Base-by-base conservation (phyloP, 805 yeast species). In the Lipomyces spencermartinsiae region DNA sequence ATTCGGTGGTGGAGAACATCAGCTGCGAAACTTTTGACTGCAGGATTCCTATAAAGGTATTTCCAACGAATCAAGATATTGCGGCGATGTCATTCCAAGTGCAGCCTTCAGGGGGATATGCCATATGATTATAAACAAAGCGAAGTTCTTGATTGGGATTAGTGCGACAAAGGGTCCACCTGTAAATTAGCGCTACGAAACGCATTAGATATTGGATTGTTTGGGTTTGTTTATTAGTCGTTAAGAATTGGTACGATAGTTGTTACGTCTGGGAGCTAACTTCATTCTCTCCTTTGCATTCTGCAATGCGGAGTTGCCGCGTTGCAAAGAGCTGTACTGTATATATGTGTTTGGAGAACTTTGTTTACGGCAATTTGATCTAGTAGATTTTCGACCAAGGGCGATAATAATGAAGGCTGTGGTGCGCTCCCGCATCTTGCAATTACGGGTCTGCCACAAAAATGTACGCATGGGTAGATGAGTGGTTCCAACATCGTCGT, bases 41-140 rank as follows among this genome's bases (percentile, higher is more conserved):
- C 62, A 77, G 82, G 54, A 73, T 85, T 5, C 87, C 88, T 1
- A 51, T 85, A 0, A 75, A 77, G 31, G 79, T 85, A 1, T 70
- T 84, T 19, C 86, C 87, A 0, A 76, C 85, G 4, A 78, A 82
- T 49, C 78, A 80, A 55, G 83, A 81, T 68, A 81, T 83, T 68
- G 86, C 86, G 51, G 88, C 87, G 12, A 66, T 72, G 72, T 69
- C 72, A 16, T 68, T 64, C 33, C 68, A 60, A 35, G 14, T 55
- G 29, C 65, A 57, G 46, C 66, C 68, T 12, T 33, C 34, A 10
- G 73, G 69, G 14, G 72, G 69, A 4, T 63, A 68, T 34, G 63
- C 51, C 19, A 66, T 66, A n/a, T 66, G 29, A 43, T 46, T n/a
- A 1, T 7, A 43, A 14, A 19, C 7, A 16, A n/a, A n/a, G 49